Evolutionary conservation across 805 yeast species (phyloP), one percentile per base, ranked within the genome.

Genomic region (Wickerhamiella nectarea): DNA sequence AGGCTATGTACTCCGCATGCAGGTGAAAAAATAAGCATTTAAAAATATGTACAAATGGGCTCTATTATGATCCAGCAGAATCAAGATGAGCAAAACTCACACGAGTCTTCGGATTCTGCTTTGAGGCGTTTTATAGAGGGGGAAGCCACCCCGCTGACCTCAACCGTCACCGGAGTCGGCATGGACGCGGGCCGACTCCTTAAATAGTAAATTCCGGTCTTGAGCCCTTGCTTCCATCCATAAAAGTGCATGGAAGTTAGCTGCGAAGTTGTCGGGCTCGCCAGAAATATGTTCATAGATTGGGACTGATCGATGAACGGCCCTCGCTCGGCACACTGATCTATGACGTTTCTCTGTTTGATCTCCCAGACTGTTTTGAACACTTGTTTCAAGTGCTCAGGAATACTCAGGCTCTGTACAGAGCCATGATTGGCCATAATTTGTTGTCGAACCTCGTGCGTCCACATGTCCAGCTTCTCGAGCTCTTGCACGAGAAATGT

Each of bases 171-270:
- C 63, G 87, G 93, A 58, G 86, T 89, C 36, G 97, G 95, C 45
- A 91, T 80, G 25, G 94, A 74, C 15, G 97, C 97, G 45, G 96
- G 94, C 67, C 81, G 93, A 1, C 96, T 86, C 65, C 97, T 75
- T 59, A 89, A 69, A 64, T 89, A 89, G 68, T 89, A 89, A 83
- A 89, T 83, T 55, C 98, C 98, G 3, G 98, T 89, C 70, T 89
- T 89, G 59, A 89, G 73, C 42, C 98, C 97, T 66, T 78, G 82
- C 68, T 79, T 78, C 98, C 98, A 89, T 24, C 95, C 95, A 59
- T 89, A 85, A 69, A 89, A 89, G 61, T 89, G 97, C 95, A 91
- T 89, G 47, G 89, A 76, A 4, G 97, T 89, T 58, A 89, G 71
- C 62, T 89, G 89, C 51, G 94, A 87, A 80, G 80, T 80, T 2